Evolutionary conservation across 169 alveolate species (phyloP).

Genomic region (Condylostoma magnum): DNA sequence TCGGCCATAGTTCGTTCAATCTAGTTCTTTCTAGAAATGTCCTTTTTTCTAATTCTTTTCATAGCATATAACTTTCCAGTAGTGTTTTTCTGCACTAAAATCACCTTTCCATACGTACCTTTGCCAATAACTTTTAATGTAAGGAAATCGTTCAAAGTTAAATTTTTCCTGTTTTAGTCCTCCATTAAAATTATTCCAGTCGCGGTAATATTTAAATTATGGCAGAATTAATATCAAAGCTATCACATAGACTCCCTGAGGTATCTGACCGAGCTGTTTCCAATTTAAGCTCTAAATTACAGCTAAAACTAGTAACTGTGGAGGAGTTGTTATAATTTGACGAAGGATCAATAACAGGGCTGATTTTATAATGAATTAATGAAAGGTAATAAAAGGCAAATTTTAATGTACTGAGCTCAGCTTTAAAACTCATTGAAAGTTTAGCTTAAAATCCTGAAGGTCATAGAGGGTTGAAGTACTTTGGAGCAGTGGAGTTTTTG

Average conservation of each 20-base stretch:
- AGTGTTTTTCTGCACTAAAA: constrained; percentile 49
- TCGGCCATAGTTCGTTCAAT: constrained; percentile 45
- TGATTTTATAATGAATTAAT: constrained; percentile 9
- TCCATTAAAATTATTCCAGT: no score
- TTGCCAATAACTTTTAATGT: background rate
- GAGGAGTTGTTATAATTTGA: background rate
- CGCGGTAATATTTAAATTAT: no score
- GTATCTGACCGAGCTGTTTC: constrained; percentile 25
- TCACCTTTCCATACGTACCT: constrained; percentile 38
- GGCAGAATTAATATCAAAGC: constrained; percentile 17
- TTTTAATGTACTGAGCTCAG: constrained; percentile 9
- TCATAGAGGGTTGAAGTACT: background rate
- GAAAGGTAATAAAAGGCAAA: constrained; percentile 11
- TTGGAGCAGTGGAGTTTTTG: constrained; percentile 1
- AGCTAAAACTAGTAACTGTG: background rate
- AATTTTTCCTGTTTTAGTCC: no score
- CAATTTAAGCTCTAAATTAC: constrained; percentile 1
- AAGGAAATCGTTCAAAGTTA: no score
- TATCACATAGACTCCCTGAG: constrained; percentile 6
- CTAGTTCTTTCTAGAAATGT: constrained; percentile 27
- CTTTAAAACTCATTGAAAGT: background rate
- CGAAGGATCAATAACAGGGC: background rate
- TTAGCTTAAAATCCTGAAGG: background rate
- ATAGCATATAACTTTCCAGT: constrained; percentile 65
- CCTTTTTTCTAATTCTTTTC: constrained; percentile 57